phyloP scores from a whole-genome alignment of 78 protist genomes.

The Salpingoeca rosetta region DNA sequence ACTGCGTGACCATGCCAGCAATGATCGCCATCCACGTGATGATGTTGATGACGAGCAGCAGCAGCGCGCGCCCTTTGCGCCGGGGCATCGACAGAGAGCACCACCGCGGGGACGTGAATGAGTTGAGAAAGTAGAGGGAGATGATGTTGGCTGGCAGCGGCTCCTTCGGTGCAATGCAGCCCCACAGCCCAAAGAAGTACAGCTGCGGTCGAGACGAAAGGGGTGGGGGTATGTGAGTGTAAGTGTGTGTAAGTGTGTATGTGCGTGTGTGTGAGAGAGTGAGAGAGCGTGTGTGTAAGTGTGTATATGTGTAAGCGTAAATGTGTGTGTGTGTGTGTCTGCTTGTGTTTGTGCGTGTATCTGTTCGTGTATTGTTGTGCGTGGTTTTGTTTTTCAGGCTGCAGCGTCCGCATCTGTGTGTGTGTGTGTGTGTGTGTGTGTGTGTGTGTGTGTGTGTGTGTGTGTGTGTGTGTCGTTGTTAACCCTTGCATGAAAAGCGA shows the following conservation, averaged over 20 bases:
- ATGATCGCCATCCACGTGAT: not conserved
- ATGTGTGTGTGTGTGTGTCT: too few relatives aligned
- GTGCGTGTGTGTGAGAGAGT: not conserved
- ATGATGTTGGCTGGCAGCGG: too few relatives aligned
- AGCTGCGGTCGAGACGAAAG: too few relatives aligned
- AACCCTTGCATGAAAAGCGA: not conserved
- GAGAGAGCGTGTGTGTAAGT: not conserved
- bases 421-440: not conserved
- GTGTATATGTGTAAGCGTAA: not conserved
- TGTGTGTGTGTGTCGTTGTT: not conserved
- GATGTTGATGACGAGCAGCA: not conserved
- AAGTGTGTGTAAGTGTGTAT: not conserved
- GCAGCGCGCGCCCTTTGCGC: not conserved
- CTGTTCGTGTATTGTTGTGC: not conserved
- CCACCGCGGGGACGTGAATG: too few relatives aligned
- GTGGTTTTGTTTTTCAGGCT: not conserved
- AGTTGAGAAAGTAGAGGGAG: too few relatives aligned
- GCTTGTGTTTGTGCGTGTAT: too few relatives aligned
- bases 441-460: not conserved
- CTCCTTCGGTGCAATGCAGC: too few relatives aligned
- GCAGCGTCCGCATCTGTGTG: not conserved
- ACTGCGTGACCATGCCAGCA: not conserved
- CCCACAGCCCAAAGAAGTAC: too few relatives aligned
- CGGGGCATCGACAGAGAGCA: too few relatives aligned
- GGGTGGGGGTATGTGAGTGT: not conserved